These are phyloP conservation scores for Clavariopsis aquatica DNA, from an alignment of 495 filamentous ascomycete species.

Conservation along the genomic window DNA sequence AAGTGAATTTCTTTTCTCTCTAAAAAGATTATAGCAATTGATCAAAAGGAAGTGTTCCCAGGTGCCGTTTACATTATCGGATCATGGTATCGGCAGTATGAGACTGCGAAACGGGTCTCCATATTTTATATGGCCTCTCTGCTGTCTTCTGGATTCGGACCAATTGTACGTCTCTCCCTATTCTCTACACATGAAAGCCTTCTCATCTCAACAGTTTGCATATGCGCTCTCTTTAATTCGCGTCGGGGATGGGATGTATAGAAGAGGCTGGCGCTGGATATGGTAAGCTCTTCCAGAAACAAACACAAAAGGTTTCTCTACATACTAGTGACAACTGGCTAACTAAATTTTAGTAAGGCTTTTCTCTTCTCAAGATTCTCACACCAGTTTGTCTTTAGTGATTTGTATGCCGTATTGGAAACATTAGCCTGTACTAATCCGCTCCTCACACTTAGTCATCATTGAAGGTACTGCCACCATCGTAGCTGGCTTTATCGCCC, in stretches of 20 bases:
- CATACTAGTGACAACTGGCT: too few species aligned
- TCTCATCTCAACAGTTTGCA: background rate
- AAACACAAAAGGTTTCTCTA: too few species aligned
- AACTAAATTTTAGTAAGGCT: too few species aligned
- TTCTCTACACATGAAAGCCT: background rate
- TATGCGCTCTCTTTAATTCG: constrained; percentile 17
- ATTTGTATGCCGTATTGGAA: too few species aligned
- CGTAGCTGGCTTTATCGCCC: constrained; percentile 2
- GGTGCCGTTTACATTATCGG: constrained; percentile 22
- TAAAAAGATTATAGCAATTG: background rate
- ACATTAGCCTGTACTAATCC: too few species aligned
- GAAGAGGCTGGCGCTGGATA: constrained; percentile 11
- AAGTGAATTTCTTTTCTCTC: background rate
- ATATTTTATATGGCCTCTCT: constrained; percentile 11
- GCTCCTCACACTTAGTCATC: too few species aligned
- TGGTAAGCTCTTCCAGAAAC: too few species aligned
- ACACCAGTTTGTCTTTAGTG: too few species aligned
- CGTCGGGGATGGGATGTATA: constrained; percentile 17
- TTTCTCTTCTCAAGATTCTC: too few species aligned
- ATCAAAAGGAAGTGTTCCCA: constrained; percentile 5
- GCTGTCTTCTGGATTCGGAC: constrained; percentile 15
- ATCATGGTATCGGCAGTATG: constrained; percentile 17
- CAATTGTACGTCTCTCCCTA: background rate
- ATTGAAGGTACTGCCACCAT: constrained; percentile 9
- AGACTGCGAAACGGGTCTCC: constrained; percentile 14